phyloP scores from a whole-genome alignment of 495 filamentous ascomycete species.

The Usnea hakonensis region DNA sequence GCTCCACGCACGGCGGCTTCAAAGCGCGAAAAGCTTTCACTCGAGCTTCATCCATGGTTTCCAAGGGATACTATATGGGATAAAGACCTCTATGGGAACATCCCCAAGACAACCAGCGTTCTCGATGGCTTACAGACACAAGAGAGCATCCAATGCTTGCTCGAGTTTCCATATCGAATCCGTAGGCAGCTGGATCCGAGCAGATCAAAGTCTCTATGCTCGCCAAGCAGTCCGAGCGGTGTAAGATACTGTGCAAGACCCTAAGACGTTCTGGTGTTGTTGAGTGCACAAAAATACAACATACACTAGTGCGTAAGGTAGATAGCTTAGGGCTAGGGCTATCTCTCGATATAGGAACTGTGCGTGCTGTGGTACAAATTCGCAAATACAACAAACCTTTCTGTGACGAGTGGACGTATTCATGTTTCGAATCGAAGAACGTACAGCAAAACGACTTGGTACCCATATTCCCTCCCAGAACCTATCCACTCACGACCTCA shows the following conservation, averaged over 20 bases:
- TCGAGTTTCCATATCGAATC: not conserved
- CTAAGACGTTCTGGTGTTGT: not conserved
- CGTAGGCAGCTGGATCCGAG: not conserved
- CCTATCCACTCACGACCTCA: too few species aligned
- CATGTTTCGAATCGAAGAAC: too few species aligned
- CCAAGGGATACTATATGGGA: not conserved
- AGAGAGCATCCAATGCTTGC: not conserved
- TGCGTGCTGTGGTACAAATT: too few species aligned
- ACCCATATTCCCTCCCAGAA: too few species aligned
- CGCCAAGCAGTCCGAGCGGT: not conserved
- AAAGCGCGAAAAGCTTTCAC: conserved; percentile 35
- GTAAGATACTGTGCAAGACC: too few species aligned
- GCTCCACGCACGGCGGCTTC: conserved; percentile 67
- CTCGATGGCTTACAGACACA: not conserved
- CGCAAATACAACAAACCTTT: too few species aligned
- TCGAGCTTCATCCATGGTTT: conserved; percentile 20
- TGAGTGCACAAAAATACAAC: too few species aligned
- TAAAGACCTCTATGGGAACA: not conserved
- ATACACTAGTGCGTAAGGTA: too few species aligned
- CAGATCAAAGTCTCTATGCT: not conserved
- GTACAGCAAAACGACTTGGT: too few species aligned
- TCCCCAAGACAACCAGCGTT: not conserved
- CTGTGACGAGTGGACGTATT: too few species aligned
- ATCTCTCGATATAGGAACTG: too few species aligned
- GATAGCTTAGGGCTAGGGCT: too few species aligned